Conservation (phyloP, 441 rosid species). For the Corymbia calophylla region DNA sequence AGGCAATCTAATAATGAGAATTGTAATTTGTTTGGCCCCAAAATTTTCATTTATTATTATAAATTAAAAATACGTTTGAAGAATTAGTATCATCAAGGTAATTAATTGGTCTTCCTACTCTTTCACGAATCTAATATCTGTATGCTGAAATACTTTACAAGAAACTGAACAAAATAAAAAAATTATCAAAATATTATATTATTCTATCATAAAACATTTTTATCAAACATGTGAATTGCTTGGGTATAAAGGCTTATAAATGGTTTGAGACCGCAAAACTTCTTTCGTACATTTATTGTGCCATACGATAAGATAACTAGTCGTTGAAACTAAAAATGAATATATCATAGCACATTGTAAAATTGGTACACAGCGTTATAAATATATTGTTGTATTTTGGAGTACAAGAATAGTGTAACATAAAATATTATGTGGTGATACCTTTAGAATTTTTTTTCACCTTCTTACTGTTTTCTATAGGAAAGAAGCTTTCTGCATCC, state of each 20-base stretch:
- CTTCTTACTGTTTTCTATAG: neutral
- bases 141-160: too few relatives aligned
- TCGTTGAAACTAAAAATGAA: rapidly evolving
- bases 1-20: neutral
- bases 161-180: neutral
- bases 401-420: neutral
- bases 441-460: neutral
- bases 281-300: neutral
- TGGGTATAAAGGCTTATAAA: too few relatives aligned
- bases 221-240: too few relatives aligned
- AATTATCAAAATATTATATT: too few relatives aligned
- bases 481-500: neutral
- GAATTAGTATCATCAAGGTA: neutral
- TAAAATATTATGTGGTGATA: neutral
- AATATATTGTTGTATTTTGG: neutral
- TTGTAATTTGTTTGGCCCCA: neutral
- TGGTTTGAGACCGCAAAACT: neutral
- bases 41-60: too few relatives aligned
- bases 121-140: neutral
- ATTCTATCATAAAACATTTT: too few relatives aligned
- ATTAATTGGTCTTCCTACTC: neutral
- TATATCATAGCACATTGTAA: neutral
- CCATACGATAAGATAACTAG: rapidly evolving
- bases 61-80: neutral
- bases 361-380: neutral